Evolutionary conservation across 2,329 filamentous ascomycete genomes (phyloP), one percentile per base, ranked within the genome.

Genomic region (Exophiala phaeomuriformis): DNA sequence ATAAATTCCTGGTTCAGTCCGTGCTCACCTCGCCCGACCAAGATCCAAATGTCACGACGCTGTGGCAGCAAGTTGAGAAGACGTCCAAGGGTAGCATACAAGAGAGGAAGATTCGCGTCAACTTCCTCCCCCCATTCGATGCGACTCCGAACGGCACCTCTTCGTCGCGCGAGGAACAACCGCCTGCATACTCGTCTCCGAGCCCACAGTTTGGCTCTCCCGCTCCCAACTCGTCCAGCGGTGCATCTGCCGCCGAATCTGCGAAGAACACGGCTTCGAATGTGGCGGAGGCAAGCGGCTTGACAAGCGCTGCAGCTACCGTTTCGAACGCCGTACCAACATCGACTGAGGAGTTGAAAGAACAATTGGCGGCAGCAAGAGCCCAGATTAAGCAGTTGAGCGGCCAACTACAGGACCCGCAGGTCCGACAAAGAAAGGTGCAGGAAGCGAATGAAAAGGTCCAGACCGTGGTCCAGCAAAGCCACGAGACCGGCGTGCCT

Each of bases 1-100:
- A 97, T 79, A 97, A 97, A 76, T 97, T 97, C 72, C 81, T 97
- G 51, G 91, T 97, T 35, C 91, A 97, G 73, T 94, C 90, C 29
- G 88, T 95, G 46, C 78, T 83, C 48, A 87, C 96, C 61, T 85
- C 85, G 27, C 78, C 83, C 59, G 88, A 95, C 66, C 88, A 90
- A 73, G 89, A 95, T 65, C 77, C 79, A 55, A 94, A 86, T 67
- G 83, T 95, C 58, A 79, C 84, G 46, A 80, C 87, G 43, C 88
- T 96, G 86, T 95, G 90, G 83, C 82, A 77, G 63, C 76, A 78
- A 80, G 76, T 86, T 68, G 75, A 93, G 76, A 80, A 84, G 67
- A 79, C 79, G 6, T 79, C 87, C 53, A 97, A 94, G 74, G 77
- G 79, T 9, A 77, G 80, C 27, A 85, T 98, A 55, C 83, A 90